Evolutionary conservation across 192 early-diverging fungal species (phyloP).

Genomic region (Jimgerdemannia lactiflua): DNA sequence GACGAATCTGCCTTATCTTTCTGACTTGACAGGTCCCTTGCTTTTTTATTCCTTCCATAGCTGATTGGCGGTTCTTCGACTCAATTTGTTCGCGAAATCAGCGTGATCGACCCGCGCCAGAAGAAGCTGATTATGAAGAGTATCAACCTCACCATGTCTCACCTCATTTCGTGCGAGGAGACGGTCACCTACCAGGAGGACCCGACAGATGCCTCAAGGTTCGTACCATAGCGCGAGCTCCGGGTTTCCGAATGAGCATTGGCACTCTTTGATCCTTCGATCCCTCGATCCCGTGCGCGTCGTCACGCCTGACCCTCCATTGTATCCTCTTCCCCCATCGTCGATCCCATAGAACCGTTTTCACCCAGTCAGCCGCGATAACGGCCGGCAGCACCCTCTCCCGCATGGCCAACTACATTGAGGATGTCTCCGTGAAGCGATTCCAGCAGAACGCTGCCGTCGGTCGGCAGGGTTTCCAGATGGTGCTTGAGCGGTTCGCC

Average conservation of each 20-base stretch:
- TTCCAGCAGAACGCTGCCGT: constrained; percentile 89
- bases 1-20: constrained; percentile 7
- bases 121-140: constrained; percentile 73
- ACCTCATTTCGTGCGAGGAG: constrained; percentile 83
- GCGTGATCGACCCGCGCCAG: constrained; percentile 77
- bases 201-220: constrained; percentile 46
- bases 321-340: constrained; percentile 1
- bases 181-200: constrained; percentile 74
- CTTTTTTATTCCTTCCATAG: constrained; percentile 32
- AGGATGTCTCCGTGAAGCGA: constrained; percentile 79
- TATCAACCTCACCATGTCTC: constrained; percentile 83
- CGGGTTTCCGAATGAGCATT: too few relatives aligned
- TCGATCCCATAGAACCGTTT: constrained; percentile 50
- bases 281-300: too few relatives aligned
- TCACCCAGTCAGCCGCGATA: constrained; percentile 83
- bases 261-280: too few relatives aligned
- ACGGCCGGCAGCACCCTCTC: constrained; percentile 71
- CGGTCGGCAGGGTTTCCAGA: constrained; percentile 82
- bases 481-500: constrained; percentile 70
- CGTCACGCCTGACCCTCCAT: too few relatives aligned
- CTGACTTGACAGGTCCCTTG: constrained; percentile 8
- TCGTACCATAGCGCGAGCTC: constrained; percentile 3
- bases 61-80: constrained; percentile 64
- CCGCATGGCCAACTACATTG: constrained; percentile 68
- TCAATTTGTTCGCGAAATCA: constrained; percentile 90